Evolutionary conservation across 2,329 filamentous ascomycete species (phyloP).

Genomic region (Colletotrichum coccodes): DNA sequence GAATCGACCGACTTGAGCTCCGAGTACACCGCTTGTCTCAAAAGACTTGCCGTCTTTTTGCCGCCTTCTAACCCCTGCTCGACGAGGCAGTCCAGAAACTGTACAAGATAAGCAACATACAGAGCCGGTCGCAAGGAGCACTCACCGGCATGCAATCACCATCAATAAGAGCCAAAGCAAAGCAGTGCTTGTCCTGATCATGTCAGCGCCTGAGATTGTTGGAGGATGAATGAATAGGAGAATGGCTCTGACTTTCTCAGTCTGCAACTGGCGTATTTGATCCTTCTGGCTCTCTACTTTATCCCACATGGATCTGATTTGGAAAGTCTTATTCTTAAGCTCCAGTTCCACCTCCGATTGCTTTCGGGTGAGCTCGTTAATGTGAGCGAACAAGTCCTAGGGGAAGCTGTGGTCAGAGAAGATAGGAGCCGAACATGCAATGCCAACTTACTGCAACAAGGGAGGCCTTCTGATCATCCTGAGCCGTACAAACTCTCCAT

Average conservation of each 20-base stretch:
- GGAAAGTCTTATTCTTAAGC: neutral
- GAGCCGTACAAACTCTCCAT: neutral
- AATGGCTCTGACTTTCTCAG: neutral
- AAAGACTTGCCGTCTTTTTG: conserved; percentile 38
- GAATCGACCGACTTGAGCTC: conserved; percentile 36
- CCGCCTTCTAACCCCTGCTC: conserved; percentile 43
- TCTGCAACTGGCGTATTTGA: neutral
- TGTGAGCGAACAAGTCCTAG: conserved; percentile 11
- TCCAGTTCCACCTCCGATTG: neutral
- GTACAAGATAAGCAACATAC: neutral
- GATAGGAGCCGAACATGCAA: neutral
- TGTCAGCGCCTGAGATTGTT: neutral
- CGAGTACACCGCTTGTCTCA: conserved; percentile 39
- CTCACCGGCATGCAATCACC: conserved; percentile 50
- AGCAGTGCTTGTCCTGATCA: conserved; percentile 37
- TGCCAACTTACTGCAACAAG: neutral
- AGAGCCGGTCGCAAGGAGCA: fast-evolving
- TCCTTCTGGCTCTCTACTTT: neutral
- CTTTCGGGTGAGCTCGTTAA: neutral
- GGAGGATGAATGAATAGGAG: neutral
- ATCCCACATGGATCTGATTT: neutral
- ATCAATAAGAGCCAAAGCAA: conserved; percentile 48
- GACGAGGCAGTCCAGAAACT: conserved; percentile 47
- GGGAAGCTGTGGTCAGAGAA: neutral
- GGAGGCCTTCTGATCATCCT: conserved; percentile 11